Conservation (phyloP, 2,329 filamentous ascomycete species). For the Penicillium verrucosum region DNA sequence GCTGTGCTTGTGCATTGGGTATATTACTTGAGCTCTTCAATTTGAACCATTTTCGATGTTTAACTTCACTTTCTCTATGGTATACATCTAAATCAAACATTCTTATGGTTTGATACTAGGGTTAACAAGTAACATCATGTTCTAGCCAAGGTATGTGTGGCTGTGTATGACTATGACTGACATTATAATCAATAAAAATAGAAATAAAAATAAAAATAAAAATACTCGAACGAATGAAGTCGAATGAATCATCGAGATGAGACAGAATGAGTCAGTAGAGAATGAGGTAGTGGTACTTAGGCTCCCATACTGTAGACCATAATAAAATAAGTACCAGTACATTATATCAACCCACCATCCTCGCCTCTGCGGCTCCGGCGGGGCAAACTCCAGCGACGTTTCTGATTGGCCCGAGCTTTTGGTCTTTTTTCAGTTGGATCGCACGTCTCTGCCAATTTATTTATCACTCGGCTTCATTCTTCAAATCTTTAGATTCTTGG, state of each 20-base stretch:
- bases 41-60: no score
- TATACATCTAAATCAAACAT: no score
- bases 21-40: no score
- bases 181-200: neutral
- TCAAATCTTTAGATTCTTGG: neutral
- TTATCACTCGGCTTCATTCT: slow-evolving; percentile 9
- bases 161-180: neutral
- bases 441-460: slow-evolving; percentile 12
- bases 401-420: slow-evolving; percentile 26
- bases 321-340: slow-evolving; percentile 7
- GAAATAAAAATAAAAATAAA: neutral
- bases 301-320: fast-evolving
- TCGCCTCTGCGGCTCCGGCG: slow-evolving; percentile 16
- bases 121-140: neutral
- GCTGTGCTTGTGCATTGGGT: no score
- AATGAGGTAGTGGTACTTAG: slow-evolving; percentile 6
- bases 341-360: neutral
- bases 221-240: no score
- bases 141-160: neutral
- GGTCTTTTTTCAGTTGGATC: slow-evolving; percentile 18
- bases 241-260: slow-evolving; percentile 18
- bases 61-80: no score
- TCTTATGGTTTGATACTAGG: neutral
- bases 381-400: slow-evolving; percentile 1
- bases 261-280: slow-evolving; percentile 24